Conservation (phyloP, 2,329 filamentous ascomycete genomes). For the Amylocarpus encephaloides region DNA sequence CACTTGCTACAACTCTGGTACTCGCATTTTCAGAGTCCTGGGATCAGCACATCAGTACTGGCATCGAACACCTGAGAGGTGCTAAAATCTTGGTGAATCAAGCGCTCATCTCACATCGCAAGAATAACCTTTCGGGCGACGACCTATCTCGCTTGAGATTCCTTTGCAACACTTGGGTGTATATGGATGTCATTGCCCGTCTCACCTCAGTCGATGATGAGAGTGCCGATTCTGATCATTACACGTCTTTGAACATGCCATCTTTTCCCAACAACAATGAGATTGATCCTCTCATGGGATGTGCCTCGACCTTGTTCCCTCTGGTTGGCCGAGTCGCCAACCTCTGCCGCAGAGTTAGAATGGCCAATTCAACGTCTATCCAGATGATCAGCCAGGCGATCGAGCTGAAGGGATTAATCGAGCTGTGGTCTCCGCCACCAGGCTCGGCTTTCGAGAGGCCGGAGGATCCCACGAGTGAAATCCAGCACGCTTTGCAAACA, state of each 20-base stretch:
- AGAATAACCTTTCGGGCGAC: conserved; percentile 36
- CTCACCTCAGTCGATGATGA: conserved; percentile 54
- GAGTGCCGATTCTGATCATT: conserved; percentile 45
- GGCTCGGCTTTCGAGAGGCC: conserved; percentile 47
- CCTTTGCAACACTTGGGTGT: conserved; percentile 66
- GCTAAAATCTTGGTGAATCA: conserved; percentile 58
- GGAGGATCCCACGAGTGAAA: conserved; percentile 55
- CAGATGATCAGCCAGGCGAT: conserved; percentile 56
- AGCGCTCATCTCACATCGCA: conserved; percentile 44
- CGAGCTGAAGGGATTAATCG: conserved; percentile 53
- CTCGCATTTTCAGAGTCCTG: conserved; percentile 66
- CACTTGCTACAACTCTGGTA: conserved; percentile 63
- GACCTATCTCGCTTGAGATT: conserved; percentile 54
- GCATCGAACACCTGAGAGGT: conserved; percentile 62
- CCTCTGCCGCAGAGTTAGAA: conserved; percentile 57
- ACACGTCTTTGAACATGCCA: conserved; percentile 38
- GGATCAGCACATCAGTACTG: conserved; percentile 63
- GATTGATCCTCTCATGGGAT: conserved; percentile 67
- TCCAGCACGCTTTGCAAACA: conserved; percentile 59
- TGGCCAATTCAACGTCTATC: conserved; percentile 45
- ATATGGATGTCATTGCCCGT: conserved; percentile 66
- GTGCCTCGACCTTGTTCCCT: conserved; percentile 60
- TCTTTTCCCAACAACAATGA: conserved; percentile 37
- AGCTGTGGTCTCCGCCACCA: conserved; percentile 53
- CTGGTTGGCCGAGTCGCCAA: conserved; percentile 60